These are phyloP conservation scores for Dichotomopilus funicola DNA, from an alignment of 2,329 filamentous ascomycete genomes.

Conservation along the genomic window DNA sequence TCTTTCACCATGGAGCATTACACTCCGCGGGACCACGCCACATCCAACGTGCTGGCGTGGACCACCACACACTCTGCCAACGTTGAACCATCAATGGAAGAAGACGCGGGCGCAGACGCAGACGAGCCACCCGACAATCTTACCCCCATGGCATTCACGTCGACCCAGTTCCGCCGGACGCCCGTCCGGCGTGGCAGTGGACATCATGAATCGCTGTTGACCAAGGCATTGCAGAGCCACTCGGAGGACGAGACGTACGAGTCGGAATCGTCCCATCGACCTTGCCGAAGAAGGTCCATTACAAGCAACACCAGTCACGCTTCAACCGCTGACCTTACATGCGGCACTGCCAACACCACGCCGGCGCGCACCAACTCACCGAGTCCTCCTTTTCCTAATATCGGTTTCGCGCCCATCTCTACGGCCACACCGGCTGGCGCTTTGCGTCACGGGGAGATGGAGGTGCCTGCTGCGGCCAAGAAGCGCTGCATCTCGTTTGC, in stretches of 20 bases:
- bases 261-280: slow-evolving; percentile 31
- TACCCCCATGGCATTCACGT: slow-evolving; percentile 22
- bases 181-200: slow-evolving; percentile 43
- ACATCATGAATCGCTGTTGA: slow-evolving; percentile 75
- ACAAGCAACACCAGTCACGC: slow-evolving; percentile 74
- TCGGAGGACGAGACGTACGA: slow-evolving; percentile 50
- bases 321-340: slow-evolving; percentile 88
- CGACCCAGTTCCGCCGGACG: slow-evolving; percentile 41
- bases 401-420: slow-evolving; percentile 39
- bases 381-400: slow-evolving; percentile 71
- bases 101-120: slow-evolving; percentile 65
- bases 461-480: slow-evolving; percentile 59
- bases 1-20: slow-evolving; percentile 32
- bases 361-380: slow-evolving; percentile 82
- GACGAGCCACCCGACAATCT: slow-evolving; percentile 79
- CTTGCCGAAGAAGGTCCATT: slow-evolving; percentile 54
- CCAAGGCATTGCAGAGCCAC: slow-evolving; percentile 68
- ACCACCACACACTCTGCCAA: slow-evolving; percentile 36
- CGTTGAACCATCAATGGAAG: slow-evolving; percentile 39
- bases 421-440: slow-evolving; percentile 20
- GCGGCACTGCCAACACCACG: slow-evolving; percentile 84
- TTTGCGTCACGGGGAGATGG: slow-evolving; percentile 41
- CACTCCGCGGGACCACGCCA: slow-evolving; percentile 31
- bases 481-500: slow-evolving; percentile 93
- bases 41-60: slow-evolving; percentile 41